Percentiles rank a stretch among this genome's conserved stretches.
Conservation (phyloP, 805 yeast species). For the Lipomyces starkeyi region DNA sequence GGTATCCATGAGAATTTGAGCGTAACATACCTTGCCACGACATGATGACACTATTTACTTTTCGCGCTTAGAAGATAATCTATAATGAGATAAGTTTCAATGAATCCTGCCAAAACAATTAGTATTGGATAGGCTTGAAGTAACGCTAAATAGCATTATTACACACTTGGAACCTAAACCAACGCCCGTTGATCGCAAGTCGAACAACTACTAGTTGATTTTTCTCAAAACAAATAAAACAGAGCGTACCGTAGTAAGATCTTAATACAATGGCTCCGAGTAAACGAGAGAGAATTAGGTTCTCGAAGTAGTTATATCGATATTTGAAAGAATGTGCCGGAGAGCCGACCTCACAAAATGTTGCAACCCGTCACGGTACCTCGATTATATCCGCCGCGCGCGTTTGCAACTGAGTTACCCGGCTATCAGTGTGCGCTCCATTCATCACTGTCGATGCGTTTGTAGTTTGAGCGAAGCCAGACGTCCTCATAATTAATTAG, state of each 20-base stretch:
- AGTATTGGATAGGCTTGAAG: background rate
- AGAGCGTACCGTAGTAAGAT: background rate
- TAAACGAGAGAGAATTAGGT: background rate
- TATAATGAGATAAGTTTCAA: background rate
- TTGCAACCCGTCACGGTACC: background rate
- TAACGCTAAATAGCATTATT: background rate
- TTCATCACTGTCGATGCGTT: background rate
- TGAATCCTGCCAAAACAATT: background rate
- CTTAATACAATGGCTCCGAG: background rate
- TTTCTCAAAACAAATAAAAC: background rate
- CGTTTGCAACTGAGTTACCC: background rate
- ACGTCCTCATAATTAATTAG: too few species aligned
- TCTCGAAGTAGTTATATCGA: background rate
- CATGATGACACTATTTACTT: slow-evolving; percentile 34
- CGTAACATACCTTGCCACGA: slow-evolving; percentile 47
- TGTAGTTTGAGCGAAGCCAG: too few species aligned
- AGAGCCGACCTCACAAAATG: background rate
- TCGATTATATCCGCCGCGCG: background rate
- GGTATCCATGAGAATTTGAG: background rate
- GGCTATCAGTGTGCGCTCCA: background rate
- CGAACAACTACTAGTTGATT: background rate
- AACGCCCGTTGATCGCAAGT: background rate
- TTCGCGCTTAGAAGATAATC: background rate
- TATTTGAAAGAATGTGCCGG: background rate
- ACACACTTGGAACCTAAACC: background rate